Percentiles rank a stretch among this genome's conserved stretches.
phyloP scores from a whole-genome alignment of 306 rosid species.

The Macrotyloma uniflorum region DNA sequence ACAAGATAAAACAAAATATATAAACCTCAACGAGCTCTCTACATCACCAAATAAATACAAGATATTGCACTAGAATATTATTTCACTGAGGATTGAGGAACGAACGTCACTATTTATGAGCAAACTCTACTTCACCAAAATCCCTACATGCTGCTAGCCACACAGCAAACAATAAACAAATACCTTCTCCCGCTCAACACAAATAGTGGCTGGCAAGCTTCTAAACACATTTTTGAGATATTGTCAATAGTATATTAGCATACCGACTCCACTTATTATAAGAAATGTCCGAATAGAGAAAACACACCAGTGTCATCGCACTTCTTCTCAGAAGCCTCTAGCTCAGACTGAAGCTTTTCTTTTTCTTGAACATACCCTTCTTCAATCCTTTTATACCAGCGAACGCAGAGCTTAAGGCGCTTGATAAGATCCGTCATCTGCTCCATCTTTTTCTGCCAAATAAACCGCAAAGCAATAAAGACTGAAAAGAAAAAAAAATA shows the following conservation, averaged over 20 bases:
- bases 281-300: neutral
- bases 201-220: neutral
- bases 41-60: neutral
- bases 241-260: neutral
- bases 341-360: slow-evolving; percentile 58
- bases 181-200: neutral
- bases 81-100: neutral
- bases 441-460: slow-evolving; percentile 61
- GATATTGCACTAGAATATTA: neutral
- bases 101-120: neutral
- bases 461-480: neutral
- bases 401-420: slow-evolving; percentile 70
- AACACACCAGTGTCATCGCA: slow-evolving; percentile 61
- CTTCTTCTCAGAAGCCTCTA: slow-evolving; percentile 70
- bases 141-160: neutral
- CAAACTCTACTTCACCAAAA: neutral
- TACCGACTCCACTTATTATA: neutral
- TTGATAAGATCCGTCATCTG: slow-evolving; percentile 56
- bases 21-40: neutral
- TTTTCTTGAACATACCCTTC: slow-evolving; percentile 57
- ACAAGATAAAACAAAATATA: neutral
- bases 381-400: slow-evolving; percentile 62
- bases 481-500: neutral
- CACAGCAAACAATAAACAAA: neutral
- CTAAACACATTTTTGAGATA: neutral